Conservation (phyloP, 2,329 filamentous ascomycete species). For the Arachnomyces sp. region DNA sequence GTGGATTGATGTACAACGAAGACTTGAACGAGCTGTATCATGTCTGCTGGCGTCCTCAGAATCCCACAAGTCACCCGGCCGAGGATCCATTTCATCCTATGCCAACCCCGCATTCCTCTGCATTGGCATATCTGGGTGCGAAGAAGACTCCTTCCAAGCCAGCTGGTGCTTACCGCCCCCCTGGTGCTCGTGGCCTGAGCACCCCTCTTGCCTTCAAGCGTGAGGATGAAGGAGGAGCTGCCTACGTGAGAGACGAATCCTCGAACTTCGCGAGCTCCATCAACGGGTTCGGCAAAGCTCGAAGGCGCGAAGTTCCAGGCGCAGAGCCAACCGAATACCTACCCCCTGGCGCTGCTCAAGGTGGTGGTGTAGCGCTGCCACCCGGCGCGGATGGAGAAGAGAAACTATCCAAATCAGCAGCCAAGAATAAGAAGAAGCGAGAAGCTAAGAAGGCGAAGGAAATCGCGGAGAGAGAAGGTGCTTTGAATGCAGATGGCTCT, state of each 20-base stretch:
- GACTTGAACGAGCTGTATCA: conserved; percentile 93
- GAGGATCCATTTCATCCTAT: conserved; percentile 65
- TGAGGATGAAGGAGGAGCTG: conserved; percentile 90
- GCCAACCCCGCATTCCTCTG: conserved; percentile 74
- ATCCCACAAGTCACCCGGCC: conserved; percentile 50
- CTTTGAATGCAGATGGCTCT: conserved; percentile 38
- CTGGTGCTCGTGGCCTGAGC: conserved; percentile 77
- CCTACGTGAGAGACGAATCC: conserved; percentile 72
- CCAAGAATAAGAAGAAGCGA: conserved; percentile 99
- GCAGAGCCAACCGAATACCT: conserved; percentile 63
- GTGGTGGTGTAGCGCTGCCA: conserved; percentile 57
- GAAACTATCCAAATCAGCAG: conserved; percentile 68
- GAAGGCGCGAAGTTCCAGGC: conserved; percentile 74
- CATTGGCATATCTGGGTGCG: conserved; percentile 69
- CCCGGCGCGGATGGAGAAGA: conserved; percentile 59
- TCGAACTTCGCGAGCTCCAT: conserved; percentile 49
- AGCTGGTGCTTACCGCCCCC: conserved; percentile 91
- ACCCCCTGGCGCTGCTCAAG: conserved; percentile 61
- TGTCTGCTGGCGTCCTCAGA: conserved; percentile 75
- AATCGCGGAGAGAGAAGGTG: conserved; percentile 52
- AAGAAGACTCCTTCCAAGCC: conserved; percentile 94
- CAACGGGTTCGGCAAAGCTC: conserved; percentile 71
- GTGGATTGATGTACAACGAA: conserved; percentile 85
- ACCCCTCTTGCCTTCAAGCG: conserved; percentile 95
- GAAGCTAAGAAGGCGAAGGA: conserved; percentile 87